A percentile compares a stretch with the other conserved stretches of the same genome.
Evolutionary conservation across 2,329 filamentous ascomycete species (phyloP).

Genomic region (Fusarium sp.): DNA sequence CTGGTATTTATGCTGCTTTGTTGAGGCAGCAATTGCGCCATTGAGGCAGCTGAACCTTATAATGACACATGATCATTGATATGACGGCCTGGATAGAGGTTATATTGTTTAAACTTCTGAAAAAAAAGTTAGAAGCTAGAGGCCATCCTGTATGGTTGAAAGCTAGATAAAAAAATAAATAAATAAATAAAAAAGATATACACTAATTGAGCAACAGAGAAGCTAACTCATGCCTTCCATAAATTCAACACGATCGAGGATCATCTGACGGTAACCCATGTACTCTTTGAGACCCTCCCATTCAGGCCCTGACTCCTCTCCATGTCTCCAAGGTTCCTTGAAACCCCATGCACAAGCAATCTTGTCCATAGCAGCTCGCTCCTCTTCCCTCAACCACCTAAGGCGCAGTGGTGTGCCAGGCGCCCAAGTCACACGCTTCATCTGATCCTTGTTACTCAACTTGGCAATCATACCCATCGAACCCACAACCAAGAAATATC

Average conservation of each 20-base stretch:
- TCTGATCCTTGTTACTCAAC: constrained; percentile 92
- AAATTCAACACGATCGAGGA: constrained; percentile 87
- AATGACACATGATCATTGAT: no score
- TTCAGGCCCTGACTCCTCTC: constrained; percentile 90
- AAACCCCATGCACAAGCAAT: constrained; percentile 94
- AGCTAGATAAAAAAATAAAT: no score
- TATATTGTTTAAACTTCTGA: no score
- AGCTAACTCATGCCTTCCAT: constrained; percentile 84
- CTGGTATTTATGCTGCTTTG: no score
- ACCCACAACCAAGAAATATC: constrained; percentile 84
- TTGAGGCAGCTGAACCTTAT: no score
- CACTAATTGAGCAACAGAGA: background rate
- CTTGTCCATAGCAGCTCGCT: constrained; percentile 86
- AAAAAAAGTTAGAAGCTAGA: no score
- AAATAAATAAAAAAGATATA: no score
- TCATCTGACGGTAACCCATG: constrained; percentile 85
- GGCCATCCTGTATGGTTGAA: no score
- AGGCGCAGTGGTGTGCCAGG: constrained; percentile 82
- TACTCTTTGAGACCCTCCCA: constrained; percentile 91
- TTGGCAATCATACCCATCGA: constrained; percentile 87
- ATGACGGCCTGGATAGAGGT: no score
- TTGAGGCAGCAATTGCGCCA: no score
- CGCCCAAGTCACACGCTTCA: constrained; percentile 92
- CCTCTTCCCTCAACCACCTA: constrained; percentile 90
- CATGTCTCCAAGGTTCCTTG: constrained; percentile 80